Base-by-base conservation (phyloP, 1,284 basidiomycete species). In the Cutaneotrichosporon spelunceum region DNA sequence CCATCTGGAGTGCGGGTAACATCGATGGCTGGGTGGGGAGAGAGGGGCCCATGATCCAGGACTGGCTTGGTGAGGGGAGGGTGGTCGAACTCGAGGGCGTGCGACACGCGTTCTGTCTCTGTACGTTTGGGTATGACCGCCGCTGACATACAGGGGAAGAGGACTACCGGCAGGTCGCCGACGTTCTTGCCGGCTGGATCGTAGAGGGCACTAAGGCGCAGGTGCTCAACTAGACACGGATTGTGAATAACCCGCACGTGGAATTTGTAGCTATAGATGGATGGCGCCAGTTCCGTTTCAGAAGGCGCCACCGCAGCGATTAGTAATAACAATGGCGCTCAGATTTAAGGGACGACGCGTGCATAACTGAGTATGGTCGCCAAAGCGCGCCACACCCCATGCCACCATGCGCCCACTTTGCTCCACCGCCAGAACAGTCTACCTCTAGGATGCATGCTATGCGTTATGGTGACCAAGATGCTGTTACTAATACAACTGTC, bases 21-120 rank as follows among this genome's bases (percentile, higher is more conserved):
- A 23, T 68, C 19, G 76, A 76, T 63, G 72, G 74, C 1, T 78
- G 75, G 76, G 75, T 78, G 10, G 76, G 76, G 2, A 64, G 64
- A 44, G 76, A 76, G 53, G 75, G 75, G 3, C 70, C 72, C 7
- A 44, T 75, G 44, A 66, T 75, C 9, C 66, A 62, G 24, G 68
- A 68, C 2, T 60, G 58, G 9, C 61, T 78, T n/a, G 73, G 75
- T 5, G 63, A 50, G 66, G 65, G 49, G 58, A 52, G 74, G 30
- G 69, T 67, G 13, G 58, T 60, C 29, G n/a, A 68, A 6, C 53
- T 76, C 10, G 61, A 74, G 29, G 66, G 66, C 1, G 68, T 75
- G 6, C 75, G 73, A 9, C 76, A 78, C 63, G 75, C 75, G 29
- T 78, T 76, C 50, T 75, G 73, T 45, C 59, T 76, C 10, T 66